Evolutionary conservation across 2,329 filamentous ascomycete species (phyloP).

Genomic region (Trichophaea hybrida): DNA sequence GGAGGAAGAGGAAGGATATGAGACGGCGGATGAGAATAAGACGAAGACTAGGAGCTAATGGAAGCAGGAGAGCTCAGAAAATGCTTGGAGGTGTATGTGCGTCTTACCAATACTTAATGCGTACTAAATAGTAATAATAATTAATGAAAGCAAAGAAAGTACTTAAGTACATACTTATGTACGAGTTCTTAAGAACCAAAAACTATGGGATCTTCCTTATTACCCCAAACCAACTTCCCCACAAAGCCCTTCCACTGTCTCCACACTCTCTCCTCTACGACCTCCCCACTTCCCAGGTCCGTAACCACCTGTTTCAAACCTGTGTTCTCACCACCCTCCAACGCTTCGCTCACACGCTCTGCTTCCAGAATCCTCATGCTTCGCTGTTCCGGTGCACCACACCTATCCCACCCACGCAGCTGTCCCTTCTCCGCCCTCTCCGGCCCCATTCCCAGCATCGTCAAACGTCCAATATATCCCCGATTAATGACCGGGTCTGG

Average conservation of each 20-base stretch:
- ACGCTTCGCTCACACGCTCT: background rate
- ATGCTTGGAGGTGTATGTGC: no score
- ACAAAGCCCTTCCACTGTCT: background rate
- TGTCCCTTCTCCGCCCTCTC: background rate
- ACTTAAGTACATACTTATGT: no score
- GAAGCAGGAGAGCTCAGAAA: no score
- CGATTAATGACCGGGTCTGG: background rate
- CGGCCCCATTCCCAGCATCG: background rate
- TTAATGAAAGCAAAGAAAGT: no score
- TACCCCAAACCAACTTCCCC: constrained; percentile 4
- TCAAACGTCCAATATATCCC: constrained; percentile 1
- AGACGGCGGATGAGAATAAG: no score
- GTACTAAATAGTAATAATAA: no score
- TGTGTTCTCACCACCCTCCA: background rate
- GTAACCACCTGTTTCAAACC: constrained; percentile 4
- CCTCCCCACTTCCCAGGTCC: background rate
- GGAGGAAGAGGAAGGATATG: no score
- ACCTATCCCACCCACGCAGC: background rate
- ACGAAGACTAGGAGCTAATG: no score
- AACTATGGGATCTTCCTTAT: background rate
- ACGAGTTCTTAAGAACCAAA: no score
- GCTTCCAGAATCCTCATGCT: background rate
- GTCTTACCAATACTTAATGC: no score
- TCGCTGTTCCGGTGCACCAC: background rate
- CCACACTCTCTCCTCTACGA: background rate